These are phyloP conservation scores for Trifolium fragiferum DNA, from an alignment of 306 rosid genomes.

Conservation along the genomic window DNA sequence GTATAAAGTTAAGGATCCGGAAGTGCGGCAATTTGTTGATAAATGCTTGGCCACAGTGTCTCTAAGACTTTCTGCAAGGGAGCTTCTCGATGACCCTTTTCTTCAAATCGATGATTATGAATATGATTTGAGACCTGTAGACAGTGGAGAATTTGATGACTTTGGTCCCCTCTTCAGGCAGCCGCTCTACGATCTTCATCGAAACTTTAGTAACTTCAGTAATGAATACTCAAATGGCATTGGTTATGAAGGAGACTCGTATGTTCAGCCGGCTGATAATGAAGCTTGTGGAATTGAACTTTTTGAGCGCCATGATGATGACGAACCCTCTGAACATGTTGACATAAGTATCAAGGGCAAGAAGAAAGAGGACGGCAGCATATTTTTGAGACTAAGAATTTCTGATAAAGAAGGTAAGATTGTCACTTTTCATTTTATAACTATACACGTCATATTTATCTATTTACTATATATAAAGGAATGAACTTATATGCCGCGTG, in stretches of 20 bases:
- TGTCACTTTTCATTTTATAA: constrained; percentile 28
- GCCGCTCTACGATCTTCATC: constrained; percentile 60
- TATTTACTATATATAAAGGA: neutral
- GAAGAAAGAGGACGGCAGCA: constrained; percentile 71
- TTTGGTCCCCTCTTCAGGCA: constrained; percentile 54
- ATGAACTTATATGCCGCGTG: neutral
- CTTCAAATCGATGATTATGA: constrained; percentile 68
- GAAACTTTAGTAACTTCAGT: constrained; percentile 54
- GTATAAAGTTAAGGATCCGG: constrained; percentile 87
- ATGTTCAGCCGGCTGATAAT: constrained; percentile 55
- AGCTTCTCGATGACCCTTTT: constrained; percentile 87
- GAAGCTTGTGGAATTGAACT: constrained; percentile 80
- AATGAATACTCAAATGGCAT: constrained; percentile 57
- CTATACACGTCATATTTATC: neutral
- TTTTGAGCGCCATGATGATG: constrained; percentile 74
- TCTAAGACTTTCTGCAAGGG: constrained; percentile 79
- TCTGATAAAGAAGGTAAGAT: constrained; percentile 84
- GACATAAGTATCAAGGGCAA: constrained; percentile 84
- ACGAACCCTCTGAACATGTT: constrained; percentile 69
- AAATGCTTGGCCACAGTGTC: constrained; percentile 92
- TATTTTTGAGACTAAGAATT: constrained; percentile 84
- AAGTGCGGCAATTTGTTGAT: constrained; percentile 83
- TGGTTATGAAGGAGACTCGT: constrained; percentile 67
- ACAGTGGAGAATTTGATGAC: constrained; percentile 53
- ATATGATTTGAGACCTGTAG: constrained; percentile 54